Conservation (phyloP, 2,329 filamentous ascomycete species). For the Scytalidium sp. region DNA sequence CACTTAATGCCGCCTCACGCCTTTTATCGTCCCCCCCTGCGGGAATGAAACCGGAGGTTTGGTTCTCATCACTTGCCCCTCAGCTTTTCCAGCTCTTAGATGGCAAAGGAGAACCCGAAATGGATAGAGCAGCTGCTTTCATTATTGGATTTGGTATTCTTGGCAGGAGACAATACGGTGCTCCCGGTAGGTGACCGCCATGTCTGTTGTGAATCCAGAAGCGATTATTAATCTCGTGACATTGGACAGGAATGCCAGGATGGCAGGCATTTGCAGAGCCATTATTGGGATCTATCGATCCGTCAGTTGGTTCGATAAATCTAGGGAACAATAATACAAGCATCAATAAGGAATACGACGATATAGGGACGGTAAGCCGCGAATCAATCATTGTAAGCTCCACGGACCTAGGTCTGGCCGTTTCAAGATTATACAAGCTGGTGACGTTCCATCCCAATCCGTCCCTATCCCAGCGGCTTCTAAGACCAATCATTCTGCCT, state of each 20-base stretch:
- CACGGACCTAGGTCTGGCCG: constrained; percentile 43
- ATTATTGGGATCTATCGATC: constrained; percentile 50
- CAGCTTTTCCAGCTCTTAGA: constrained; percentile 63
- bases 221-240: constrained; percentile 12
- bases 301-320: constrained; percentile 15
- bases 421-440: constrained; percentile 54
- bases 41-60: constrained; percentile 50
- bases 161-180: constrained; percentile 60
- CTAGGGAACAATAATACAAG: not conserved
- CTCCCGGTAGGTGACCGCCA: constrained; percentile 48
- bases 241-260: constrained; percentile 46
- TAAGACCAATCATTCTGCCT: constrained; percentile 55
- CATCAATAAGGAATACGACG: constrained; percentile 31
- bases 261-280: constrained; percentile 62
- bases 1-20: constrained; percentile 59
- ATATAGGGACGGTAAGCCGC: constrained; percentile 42
- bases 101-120: constrained; percentile 53
- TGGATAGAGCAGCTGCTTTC: constrained; percentile 57
- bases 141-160: constrained; percentile 66
- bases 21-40: constrained; percentile 59
- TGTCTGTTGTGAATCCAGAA: not conserved
- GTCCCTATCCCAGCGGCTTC: constrained; percentile 58
- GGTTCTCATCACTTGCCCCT: constrained; percentile 58
- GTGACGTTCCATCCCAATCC: constrained; percentile 64
- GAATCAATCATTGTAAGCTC: constrained; percentile 43